Evolutionary conservation across 768 basidiomycete genomes (phyloP), one percentile per base, ranked within the genome.

Genomic region (Termitomyces sp.): DNA sequence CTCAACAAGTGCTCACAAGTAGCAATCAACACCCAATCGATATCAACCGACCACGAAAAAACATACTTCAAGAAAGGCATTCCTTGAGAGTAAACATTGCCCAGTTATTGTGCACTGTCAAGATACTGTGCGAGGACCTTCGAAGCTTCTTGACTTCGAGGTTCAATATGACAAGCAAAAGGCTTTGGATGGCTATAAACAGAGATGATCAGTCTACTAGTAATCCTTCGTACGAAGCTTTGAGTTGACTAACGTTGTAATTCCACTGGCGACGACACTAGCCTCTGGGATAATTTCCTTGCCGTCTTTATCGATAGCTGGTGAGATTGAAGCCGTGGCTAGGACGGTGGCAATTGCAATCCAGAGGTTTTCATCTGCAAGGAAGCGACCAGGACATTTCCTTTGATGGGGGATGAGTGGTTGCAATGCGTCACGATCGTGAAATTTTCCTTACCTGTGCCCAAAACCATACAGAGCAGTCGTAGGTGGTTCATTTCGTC

Each of bases 281-380:
- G 43, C 38, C 6, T 58, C 57, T 14, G 75, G 74, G 26, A 72
- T 70, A 10, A 75, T 68, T 54, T 75, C 72, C 20, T 66, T 53
- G 2, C 76, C 75, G 48, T 67, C 53, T 33, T 56, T 58, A 48
- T 75, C 72, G 5, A 66, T 46, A 2, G 71, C 69, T 60, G 74
- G 75, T 16, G 59, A 58, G 33, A 79, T 73, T 28, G 72, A 60
- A 54, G 78, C 76, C 3, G 58, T 59, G 5, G 67, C 48, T 12
- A 70, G 49, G 9, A 66, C 55, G 10, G 59, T 63, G 4, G 63
- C 63, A 6, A 67, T 58, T 18, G 61, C 60, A 40, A 61, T 58
- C 64, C 71, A 73, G 40, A 77, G 20, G 13, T 72, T 75, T 4
- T 73, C 69, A 24, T 78, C 74, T 7, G 75, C 78, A 42, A 81